phyloP scores from a whole-genome alignment of 768 basidiomycete genomes.

The Russula ochroleuca region DNA sequence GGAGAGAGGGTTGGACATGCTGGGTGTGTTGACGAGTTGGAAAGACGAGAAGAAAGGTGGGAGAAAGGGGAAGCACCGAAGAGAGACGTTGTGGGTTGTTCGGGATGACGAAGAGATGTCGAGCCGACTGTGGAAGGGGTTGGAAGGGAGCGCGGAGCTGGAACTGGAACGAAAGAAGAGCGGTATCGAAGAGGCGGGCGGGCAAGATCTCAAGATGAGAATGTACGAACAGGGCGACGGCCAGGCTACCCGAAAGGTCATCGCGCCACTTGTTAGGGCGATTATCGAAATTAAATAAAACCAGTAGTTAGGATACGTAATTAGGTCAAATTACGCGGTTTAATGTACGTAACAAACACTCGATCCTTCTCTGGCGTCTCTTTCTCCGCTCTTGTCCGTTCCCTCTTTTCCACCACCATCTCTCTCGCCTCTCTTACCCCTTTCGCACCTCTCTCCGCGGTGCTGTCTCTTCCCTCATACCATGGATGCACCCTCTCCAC shows the following conservation, averaged over 20 bases:
- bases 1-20: slow-evolving; percentile 57
- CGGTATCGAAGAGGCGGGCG: slow-evolving; percentile 33
- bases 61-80: slow-evolving; percentile 52
- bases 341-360: slow-evolving; percentile 14
- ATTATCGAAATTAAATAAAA: slow-evolving; percentile 15
- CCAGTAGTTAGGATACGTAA: slow-evolving; percentile 13
- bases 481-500: slow-evolving; percentile 16
- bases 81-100: slow-evolving; percentile 68
- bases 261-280: slow-evolving; percentile 16
- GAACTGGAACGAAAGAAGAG: slow-evolving; percentile 42
- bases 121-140: slow-evolving; percentile 49
- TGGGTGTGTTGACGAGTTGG: slow-evolving; percentile 81
- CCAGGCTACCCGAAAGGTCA: slow-evolving; percentile 23
- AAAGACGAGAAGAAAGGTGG: slow-evolving; percentile 47
- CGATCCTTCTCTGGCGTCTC: background rate
- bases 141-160: slow-evolving; percentile 55
- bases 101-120: slow-evolving; percentile 43
- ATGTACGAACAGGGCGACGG: slow-evolving; percentile 24
- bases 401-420: slow-evolving; percentile 11
- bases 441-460: background rate
- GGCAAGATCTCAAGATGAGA: slow-evolving; percentile 18
- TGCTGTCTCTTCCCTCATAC: background rate
- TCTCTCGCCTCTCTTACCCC: background rate
- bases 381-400: background rate
- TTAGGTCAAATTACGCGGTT: background rate